Evolutionary conservation across 768 basidiomycete genomes (phyloP).

Genomic region (Sutorius australiensis): DNA sequence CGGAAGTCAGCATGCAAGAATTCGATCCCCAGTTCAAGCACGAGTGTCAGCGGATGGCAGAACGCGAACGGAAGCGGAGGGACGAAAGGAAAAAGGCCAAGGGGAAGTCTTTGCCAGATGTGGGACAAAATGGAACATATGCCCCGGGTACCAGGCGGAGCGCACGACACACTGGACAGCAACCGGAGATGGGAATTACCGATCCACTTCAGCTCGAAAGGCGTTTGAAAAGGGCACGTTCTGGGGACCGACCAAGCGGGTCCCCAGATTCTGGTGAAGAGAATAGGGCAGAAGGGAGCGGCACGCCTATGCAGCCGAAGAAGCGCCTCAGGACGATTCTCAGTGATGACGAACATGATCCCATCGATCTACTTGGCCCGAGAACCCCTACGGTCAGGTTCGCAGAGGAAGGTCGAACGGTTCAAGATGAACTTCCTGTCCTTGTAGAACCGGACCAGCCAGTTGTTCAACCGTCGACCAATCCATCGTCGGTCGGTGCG

Average conservation of each 20-base stretch:
- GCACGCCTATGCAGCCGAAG: conserved; percentile 44
- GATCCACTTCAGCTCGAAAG: conserved; percentile 76
- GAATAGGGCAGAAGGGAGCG: conserved; percentile 39
- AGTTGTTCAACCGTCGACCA: background rate
- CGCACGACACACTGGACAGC: conserved; percentile 66
- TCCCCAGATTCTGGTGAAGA: conserved; percentile 46
- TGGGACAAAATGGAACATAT: conserved; percentile 31
- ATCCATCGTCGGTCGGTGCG: background rate
- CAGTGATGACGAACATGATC: conserved; percentile 48
- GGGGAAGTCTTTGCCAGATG: conserved; percentile 24
- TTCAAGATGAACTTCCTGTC: conserved; percentile 14
- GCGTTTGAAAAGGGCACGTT: conserved; percentile 66
- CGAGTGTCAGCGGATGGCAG: conserved; percentile 89
- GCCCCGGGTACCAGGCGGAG: conserved; percentile 63
- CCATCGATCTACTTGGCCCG: conserved; percentile 39
- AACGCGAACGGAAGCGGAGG: conserved; percentile 62
- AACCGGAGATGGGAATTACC: conserved; percentile 68
- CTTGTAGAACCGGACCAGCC: conserved; percentile 6
- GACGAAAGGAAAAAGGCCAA: conserved; percentile 45
- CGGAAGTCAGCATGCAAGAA: conserved; percentile 81
- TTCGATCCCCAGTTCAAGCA: conserved; percentile 73
- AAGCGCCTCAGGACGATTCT: conserved; percentile 44
- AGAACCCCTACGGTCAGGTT: conserved; percentile 48
- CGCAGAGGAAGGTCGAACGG: conserved; percentile 31
- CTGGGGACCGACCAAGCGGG: conserved; percentile 51